A percentile compares a stretch with the other conserved stretches of the same genome.
Evolutionary conservation across 371 early-diverging fungal species (phyloP).

Genomic region (Parasitella parasitica): DNA sequence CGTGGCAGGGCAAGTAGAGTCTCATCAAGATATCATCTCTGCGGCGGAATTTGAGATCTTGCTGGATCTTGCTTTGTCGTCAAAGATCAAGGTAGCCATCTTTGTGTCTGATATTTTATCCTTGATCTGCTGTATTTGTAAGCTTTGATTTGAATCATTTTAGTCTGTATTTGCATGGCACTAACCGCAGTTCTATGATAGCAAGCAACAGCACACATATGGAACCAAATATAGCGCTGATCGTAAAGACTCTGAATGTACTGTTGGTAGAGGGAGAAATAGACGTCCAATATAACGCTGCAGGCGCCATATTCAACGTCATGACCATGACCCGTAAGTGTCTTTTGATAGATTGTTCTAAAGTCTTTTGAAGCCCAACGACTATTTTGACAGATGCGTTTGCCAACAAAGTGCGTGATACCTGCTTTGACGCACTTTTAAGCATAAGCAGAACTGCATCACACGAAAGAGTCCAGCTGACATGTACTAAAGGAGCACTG

Average conservation of each 20-base stretch:
- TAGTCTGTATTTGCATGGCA: neutral
- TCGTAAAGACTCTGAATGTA: constrained; percentile 33
- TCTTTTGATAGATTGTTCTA: neutral
- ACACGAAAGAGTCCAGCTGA: constrained; percentile 43
- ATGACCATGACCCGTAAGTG: constrained; percentile 43
- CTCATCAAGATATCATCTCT: constrained; percentile 40
- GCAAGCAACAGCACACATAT: constrained; percentile 21
- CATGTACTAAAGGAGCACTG: constrained; percentile 37
- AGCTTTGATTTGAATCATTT: neutral
- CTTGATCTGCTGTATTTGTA: constrained; percentile 48
- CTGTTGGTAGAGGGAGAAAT: constrained; percentile 35
- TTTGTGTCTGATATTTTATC: constrained; percentile 47
- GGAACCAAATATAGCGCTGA: constrained; percentile 16
- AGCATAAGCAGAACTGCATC: constrained; percentile 24
- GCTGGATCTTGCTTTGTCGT: constrained; percentile 34
- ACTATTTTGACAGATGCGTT: too few species aligned
- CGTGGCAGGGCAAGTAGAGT: constrained; percentile 47
- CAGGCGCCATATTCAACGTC: constrained; percentile 46
- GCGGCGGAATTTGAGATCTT: constrained; percentile 42
- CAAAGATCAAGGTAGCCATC: constrained; percentile 38
- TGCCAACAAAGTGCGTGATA: constrained; percentile 32
- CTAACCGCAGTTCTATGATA: neutral
- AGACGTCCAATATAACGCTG: constrained; percentile 49
- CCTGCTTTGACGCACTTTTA: constrained; percentile 36
- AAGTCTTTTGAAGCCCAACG: too few species aligned